These are phyloP conservation scores for Claviceps pusilla DNA, from an alignment of 2,329 filamentous ascomycete genomes.

Conservation along the genomic window DNA sequence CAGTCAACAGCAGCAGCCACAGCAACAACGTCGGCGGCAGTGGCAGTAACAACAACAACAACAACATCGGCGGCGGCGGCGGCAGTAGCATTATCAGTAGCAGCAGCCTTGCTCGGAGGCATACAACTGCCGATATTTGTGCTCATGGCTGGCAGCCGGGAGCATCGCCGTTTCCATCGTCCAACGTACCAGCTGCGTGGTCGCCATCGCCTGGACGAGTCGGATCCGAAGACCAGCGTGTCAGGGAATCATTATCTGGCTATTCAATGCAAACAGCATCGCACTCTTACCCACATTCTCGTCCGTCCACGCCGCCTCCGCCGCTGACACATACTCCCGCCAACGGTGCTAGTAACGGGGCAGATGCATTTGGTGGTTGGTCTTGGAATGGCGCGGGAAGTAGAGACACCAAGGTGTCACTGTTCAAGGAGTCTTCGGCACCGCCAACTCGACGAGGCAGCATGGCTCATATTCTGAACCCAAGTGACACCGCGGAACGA, in stretches of 20 bases:
- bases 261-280: conserved; percentile 35
- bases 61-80: background rate
- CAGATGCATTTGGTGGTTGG: conserved; percentile 39
- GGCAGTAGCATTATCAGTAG: conserved; percentile 28
- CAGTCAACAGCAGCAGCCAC: conserved; percentile 26
- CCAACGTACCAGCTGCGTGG: conserved; percentile 40
- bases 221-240: conserved; percentile 37
- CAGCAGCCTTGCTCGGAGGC: conserved; percentile 53
- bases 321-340: conserved; percentile 25
- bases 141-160: conserved; percentile 61
- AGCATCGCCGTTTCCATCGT: conserved; percentile 48
- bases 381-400: conserved; percentile 36
- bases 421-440: conserved; percentile 38
- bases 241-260: conserved; percentile 40
- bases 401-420: conserved; percentile 35
- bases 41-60: background rate
- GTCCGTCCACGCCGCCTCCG: conserved; percentile 38
- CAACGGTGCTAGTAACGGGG: conserved; percentile 24
- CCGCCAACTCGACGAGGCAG: conserved; percentile 43
- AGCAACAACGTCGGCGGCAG: background rate
- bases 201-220: conserved; percentile 38
- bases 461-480: conserved; percentile 50
- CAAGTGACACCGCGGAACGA: conserved; percentile 39
- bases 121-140: conserved; percentile 91
- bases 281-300: conserved; percentile 30